Conservation (phyloP, 23 red algal species). For the Gracilariopsis chorda region DNA sequence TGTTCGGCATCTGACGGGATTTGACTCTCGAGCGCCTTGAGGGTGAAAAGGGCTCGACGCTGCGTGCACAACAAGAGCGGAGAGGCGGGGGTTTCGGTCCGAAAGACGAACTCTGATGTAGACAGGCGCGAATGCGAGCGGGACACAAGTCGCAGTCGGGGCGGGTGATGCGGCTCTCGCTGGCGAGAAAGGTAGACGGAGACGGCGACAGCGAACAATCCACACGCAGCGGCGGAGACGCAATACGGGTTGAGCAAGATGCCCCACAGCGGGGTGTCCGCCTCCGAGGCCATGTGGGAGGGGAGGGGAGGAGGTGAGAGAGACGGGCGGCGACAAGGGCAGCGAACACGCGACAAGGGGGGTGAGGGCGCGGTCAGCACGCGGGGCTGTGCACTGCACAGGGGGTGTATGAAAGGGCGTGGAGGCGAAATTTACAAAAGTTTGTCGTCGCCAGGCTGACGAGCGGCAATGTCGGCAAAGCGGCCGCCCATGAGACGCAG, state of each 20-base stretch:
- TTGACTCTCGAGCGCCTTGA: too few relatives aligned
- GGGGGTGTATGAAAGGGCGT: too few relatives aligned
- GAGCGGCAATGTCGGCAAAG: too few relatives aligned
- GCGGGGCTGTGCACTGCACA: too few relatives aligned
- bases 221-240: slow-evolving; percentile 3
- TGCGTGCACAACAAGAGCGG: neutral
- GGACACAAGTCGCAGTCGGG: neutral
- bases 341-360: too few relatives aligned
- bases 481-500: too few relatives aligned
- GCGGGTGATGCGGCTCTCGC: neutral
- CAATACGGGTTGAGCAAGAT: neutral
- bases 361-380: too few relatives aligned
- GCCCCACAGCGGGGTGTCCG: neutral
- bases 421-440: too few relatives aligned
- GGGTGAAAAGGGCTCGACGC: neutral
- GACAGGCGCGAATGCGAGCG: neutral
- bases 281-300: too few relatives aligned
- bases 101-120: neutral
- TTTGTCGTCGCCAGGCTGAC: too few relatives aligned
- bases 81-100: neutral
- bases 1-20: neutral
- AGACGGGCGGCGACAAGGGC: too few relatives aligned
- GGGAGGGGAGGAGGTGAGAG: too few relatives aligned
- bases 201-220: neutral
- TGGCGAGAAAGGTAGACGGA: slow-evolving; percentile 2